These are phyloP conservation scores for Aspergillus conjunctus DNA, from an alignment of 495 filamentous ascomycete genomes.

Conservation along the genomic window DNA sequence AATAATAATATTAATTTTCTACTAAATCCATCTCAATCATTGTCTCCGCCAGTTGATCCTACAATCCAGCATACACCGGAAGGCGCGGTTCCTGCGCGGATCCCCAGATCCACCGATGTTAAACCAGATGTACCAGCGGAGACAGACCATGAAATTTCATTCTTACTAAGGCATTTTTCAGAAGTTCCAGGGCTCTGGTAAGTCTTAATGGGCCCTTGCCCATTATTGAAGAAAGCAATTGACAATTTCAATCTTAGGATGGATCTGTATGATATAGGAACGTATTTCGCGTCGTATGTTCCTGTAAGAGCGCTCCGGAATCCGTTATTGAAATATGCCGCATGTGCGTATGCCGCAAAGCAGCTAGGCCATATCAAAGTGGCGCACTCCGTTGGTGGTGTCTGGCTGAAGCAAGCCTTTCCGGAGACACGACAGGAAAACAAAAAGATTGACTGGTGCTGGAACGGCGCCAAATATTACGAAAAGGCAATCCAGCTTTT, in stretches of 20 bases:
- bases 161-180: conserved; percentile 62
- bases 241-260: conserved; percentile 50
- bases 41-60: conserved; percentile 52
- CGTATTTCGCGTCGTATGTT: conserved; percentile 61
- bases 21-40: conserved; percentile 54
- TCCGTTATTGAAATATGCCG: conserved; percentile 60
- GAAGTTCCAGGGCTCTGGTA: conserved; percentile 62
- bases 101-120: conserved; percentile 27
- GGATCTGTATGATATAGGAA: conserved; percentile 63
- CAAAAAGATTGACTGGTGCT: conserved; percentile 53
- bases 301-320: conserved; percentile 59
- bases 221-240: conserved; percentile 12
- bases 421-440: conserved; percentile 56
- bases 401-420: conserved; percentile 49
- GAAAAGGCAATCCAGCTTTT: conserved; percentile 64
- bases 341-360: conserved; percentile 64
- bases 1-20: conserved; percentile 60
- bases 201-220: conserved; percentile 17
- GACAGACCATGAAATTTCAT: conserved; percentile 59
- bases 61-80: conserved; percentile 40
- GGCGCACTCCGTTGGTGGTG: conserved; percentile 52
- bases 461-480: conserved; percentile 62
- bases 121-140: conserved; percentile 38
- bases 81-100: conserved; percentile 34
- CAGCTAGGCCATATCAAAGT: conserved; percentile 59